Base-by-base conservation (phyloP, 2,329 filamentous ascomycete species). In the Diaporthe eres region DNA sequence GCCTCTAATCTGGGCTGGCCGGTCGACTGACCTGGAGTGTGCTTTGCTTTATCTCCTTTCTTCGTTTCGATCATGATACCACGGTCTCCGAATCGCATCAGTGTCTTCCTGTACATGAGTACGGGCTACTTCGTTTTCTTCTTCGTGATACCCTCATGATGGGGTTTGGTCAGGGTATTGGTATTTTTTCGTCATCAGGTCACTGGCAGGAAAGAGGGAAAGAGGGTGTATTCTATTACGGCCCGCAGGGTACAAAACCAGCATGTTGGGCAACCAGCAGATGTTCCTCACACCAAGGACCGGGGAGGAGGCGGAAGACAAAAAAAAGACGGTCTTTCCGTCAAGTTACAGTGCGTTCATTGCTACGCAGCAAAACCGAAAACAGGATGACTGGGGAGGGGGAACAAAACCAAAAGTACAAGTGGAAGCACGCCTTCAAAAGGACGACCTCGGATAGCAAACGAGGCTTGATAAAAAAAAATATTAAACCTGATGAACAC, bases 61-160 rank as follows among this genome's bases (percentile, higher is more conserved):
- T 67, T 67, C 22, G 31, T 75, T 72, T 75, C 61, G 22, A 70
- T 75, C 68, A 75, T 73, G 74, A 75, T 75, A 75, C 74, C 74
- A 75, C 53, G 68, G 70, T 75, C 51, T 72, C 71, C 60, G 34
- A 75, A 67, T 63, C 74, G 60, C 74, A 75, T 75, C 58, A 72
- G 44, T 44, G 61, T 39, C 67, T 73, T 28, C 42, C 39, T 61
- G 67, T 63, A 51, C 49, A 55, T 15, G 57, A 65, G 34, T 58
- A 37, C 67, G 19, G n/a, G 57, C 49, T 73, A 72, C 39, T 72
- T 72, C 51, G 28, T 42, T 63, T 34, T 57, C 42, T 51, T 55
- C 42, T 51, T 55, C 68, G 34, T 65, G 68, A 75, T 75, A 75
- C 74, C 74, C 72, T 74, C 74, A 58, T 72, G 57, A 63, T 58